Base-by-base conservation (phyloP, 305 asterid genomes). In the Fraxinus dipetala region DNA sequence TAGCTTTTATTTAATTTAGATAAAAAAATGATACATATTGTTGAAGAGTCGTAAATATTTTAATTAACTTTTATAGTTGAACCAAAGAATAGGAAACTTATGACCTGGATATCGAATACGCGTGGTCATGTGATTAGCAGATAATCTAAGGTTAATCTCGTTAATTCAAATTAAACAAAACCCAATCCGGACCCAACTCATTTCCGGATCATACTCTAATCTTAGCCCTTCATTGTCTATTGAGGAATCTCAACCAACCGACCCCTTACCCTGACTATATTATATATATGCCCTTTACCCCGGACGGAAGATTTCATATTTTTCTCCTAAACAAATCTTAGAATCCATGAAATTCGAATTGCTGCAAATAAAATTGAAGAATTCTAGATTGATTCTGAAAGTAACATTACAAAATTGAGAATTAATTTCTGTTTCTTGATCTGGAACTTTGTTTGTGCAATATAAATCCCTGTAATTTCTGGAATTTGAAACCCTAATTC, bases 291-390 rank as follows among this genome's bases (percentile, higher is more conserved):
- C 4, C 6, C 6, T 22, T 63, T 38, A 69, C 0, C 10, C 77
- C 20, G 16, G 14, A 9, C 34, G 40, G 67, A 22, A 20, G 35
- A 9, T 7, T 30, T 69, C 78, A 5, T 20, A 22, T 20, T 0
- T 59, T 20, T 18, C 11, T 22, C 69, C 9, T 2, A 20, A 59
- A 59, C 8, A 6, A 59, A 20, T 18, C 59, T 48, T 48, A 13
- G 1, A 48, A 48, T 0, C 18, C 30, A 22, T 38, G 9, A 18
- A 36, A 76, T 43, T 38, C 61, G 22, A 31, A 31, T 31, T 83
- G 97, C 92, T 73, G 93, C 90, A 79, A 70, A 28, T 67, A 24
- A 45, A 74, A 36, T 80, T 8, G 34, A 7, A 34, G 70, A 59
- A 65, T 72, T 48, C n/a, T 43, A 10, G 34, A 24, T 63, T 11